These are phyloP conservation scores for Suhomyces faveliae DNA, from an alignment of 805 yeast species.

Conservation along the genomic window DNA sequence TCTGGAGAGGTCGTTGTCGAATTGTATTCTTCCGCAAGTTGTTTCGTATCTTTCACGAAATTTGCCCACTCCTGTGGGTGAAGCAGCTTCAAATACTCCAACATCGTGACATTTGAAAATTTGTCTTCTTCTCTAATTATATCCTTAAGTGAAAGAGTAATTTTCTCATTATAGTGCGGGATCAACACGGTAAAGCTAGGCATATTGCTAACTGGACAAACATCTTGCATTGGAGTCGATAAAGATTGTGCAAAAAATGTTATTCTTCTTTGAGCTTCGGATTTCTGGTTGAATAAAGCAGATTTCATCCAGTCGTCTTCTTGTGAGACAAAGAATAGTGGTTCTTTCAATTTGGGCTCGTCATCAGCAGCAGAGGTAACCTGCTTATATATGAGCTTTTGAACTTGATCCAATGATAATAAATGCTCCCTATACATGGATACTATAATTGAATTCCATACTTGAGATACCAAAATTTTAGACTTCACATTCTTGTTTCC, in stretches of 20 bases:
- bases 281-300: conserved; percentile 55
- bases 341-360: conserved; percentile 56
- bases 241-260: conserved; percentile 89
- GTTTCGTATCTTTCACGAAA: conserved; percentile 56
- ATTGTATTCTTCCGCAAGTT: conserved; percentile 49
- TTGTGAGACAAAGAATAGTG: conserved; percentile 75
- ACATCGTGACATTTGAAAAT: conserved; percentile 52
- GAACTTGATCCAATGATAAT: conserved; percentile 69
- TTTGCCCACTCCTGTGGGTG: conserved; percentile 59
- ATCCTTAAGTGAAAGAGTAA: conserved; percentile 71
- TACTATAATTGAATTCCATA: conserved; percentile 84
- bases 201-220: conserved; percentile 63
- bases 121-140: conserved; percentile 73
- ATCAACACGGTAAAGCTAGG: conserved; percentile 81
- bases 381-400: conserved; percentile 60
- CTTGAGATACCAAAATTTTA: conserved; percentile 36
- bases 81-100: conserved; percentile 55
- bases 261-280: conserved; percentile 80
- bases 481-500: conserved; percentile 38
- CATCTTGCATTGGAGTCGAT: conserved; percentile 81
- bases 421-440: conserved; percentile 82
- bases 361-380: conserved; percentile 32
- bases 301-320: conserved; percentile 70
- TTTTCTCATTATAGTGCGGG: conserved; percentile 86
- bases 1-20: conserved; percentile 17